Evolutionary conservation across 805 yeast genomes (phyloP), one percentile per base, ranked within the genome.

Genomic region (Diddensiella santjacobensis): DNA sequence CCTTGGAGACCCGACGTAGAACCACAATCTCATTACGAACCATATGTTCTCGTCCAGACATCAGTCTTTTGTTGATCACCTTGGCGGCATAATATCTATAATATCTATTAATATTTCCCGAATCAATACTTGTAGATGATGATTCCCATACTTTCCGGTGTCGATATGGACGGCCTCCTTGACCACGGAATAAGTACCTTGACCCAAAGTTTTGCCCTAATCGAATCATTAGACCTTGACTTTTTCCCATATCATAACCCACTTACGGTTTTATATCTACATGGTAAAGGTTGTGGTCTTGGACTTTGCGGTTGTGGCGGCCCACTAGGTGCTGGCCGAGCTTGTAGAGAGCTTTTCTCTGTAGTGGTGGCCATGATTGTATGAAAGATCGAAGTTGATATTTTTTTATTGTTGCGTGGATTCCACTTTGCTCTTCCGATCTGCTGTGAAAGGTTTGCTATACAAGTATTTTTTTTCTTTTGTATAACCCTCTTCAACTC

Each of bases 1-100:
- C 73, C 50, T 66, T 66, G 42, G 80, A 74, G 6, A 80, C 66
- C 22, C 71, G 72, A 61, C 72, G 71, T 38, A 84, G 70, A 1
- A 82, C 74, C 4, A 71, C 66, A 50, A 84, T 77, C 62, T 84
- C 91, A 54, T 82, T 78, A 48, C 79, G 79, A 17, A 84, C 74
- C 58, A 71, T 62, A 45, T 69, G 70, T 60, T 80, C 84, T 24
- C 78, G 63, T 3, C 83, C 83, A 42, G 71, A 70, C 63, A 79
- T 70, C 36, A 75, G 67, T 40, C 67, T 62, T 55, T 79, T 79
- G 55, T 62, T 66, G 61, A 77, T 78, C 54, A 73, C 64, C 55
- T 79, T 79, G 45, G 78, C 79, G 2, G 84, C 84, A 59, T 73
- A 79, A 52, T 70, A 74, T 17, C 38, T 35, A 17, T 26, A 8